Conservation (phyloP, 768 basidiomycete species). For the Trametes sanguinea region DNA sequence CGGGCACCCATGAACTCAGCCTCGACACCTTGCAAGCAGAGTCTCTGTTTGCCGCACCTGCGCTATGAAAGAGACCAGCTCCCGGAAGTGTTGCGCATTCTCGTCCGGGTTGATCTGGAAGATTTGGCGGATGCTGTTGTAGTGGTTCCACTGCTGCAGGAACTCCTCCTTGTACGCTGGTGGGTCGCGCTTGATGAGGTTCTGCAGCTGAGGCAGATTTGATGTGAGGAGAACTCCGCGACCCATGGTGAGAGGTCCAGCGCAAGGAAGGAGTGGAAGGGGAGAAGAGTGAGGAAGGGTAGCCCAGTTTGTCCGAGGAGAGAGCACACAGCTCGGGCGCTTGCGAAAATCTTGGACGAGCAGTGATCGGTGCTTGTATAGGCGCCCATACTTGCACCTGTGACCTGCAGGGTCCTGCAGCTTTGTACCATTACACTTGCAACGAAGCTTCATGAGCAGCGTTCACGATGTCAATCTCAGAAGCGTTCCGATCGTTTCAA, state of each 20-base stretch:
- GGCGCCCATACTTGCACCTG: no score
- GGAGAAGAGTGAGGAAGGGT: not conserved
- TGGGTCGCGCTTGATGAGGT: conserved; percentile 94
- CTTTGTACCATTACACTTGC: no score
- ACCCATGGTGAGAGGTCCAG: conserved; percentile 40
- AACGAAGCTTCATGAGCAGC: no score
- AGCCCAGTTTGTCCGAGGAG: no score
- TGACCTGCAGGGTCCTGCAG: no score
- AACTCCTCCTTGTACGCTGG: conserved; percentile 92
- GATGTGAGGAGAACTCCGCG: conserved; percentile 80
- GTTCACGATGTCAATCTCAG: no score
- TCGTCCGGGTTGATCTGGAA: conserved; percentile 82
- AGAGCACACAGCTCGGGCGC: not conserved
- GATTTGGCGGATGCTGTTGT: conserved; percentile 83
- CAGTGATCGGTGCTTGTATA: not conserved
- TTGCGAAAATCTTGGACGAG: conserved; percentile 4
- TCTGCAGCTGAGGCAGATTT: conserved; percentile 94
- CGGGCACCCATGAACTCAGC: not conserved
- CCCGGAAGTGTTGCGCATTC: conserved; percentile 80
- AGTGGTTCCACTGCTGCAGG: conserved; percentile 94
- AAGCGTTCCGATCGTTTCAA: no score
- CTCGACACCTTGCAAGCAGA: no score
- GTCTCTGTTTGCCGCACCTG: conserved; percentile 49
- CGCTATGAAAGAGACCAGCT: conserved; percentile 88
- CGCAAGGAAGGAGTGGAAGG: not conserved